phyloP scores from a whole-genome alignment of 169 alveolate genomes.

The Plasmodium vinckei region DNA sequence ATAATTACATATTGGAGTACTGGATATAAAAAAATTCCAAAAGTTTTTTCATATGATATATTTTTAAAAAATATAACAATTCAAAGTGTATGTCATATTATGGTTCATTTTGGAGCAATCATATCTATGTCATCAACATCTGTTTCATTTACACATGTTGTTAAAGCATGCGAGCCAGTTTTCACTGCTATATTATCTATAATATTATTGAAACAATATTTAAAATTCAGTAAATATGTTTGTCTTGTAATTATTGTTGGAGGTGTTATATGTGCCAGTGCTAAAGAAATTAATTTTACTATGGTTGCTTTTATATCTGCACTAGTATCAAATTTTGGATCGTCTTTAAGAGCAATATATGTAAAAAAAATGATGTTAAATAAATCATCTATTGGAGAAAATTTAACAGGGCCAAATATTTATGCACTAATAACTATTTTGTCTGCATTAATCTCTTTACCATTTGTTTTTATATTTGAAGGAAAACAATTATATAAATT shows the following conservation, averaged over 20 bases:
- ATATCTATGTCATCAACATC: constrained; percentile 88
- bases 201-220: constrained; percentile 77
- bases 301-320: constrained; percentile 87
- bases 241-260: constrained; percentile 83
- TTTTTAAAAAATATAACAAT: constrained; percentile 81
- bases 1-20: constrained; percentile 69
- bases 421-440: constrained; percentile 85
- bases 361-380: constrained; percentile 86
- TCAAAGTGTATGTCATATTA: constrained; percentile 85
- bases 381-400: constrained; percentile 82
- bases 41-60: constrained; percentile 61
- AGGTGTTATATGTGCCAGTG: constrained; percentile 87
- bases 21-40: constrained; percentile 77
- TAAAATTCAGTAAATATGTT: constrained; percentile 80
- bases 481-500: constrained; percentile 57
- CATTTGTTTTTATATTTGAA: constrained; percentile 81
- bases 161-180: constrained; percentile 90
- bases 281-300: constrained; percentile 85
- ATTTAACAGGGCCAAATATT: constrained; percentile 82
- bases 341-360: constrained; percentile 79
- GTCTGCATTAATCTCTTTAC: constrained; percentile 83
- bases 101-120: constrained; percentile 90
- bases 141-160: constrained; percentile 89
- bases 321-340: constrained; percentile 86
- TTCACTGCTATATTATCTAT: constrained; percentile 85